Conservation (phyloP, 495 filamentous ascomycete genomes). For the Podospora appendiculata region DNA sequence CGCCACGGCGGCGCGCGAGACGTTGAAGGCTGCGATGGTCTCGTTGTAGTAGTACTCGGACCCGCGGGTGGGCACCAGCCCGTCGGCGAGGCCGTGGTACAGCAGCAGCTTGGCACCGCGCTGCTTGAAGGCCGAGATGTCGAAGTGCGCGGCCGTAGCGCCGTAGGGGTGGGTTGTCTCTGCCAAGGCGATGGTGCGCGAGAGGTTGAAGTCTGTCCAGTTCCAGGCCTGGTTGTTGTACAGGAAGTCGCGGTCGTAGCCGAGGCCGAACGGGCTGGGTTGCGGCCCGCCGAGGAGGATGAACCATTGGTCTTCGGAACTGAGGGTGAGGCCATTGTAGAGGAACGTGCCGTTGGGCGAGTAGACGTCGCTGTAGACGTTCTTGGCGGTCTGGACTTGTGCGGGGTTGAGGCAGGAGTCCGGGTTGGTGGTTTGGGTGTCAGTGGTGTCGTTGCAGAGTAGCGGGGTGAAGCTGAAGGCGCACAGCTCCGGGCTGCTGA, state of each 20-base stretch:
- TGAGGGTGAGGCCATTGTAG: conserved; percentile 41
- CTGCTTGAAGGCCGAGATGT: conserved; percentile 34
- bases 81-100: conserved; percentile 51
- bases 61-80: conserved; percentile 35
- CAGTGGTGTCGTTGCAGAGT: conserved; percentile 33
- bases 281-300: conserved; percentile 15
- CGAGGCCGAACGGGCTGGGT: conserved; percentile 25
- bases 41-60: conserved; percentile 37
- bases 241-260: conserved; percentile 33
- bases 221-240: conserved; percentile 34
- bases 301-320: conserved; percentile 21
- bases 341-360: conserved; percentile 42
- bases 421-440: conserved; percentile 10
- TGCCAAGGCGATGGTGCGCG: conserved; percentile 10
- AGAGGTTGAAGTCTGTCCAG: conserved; percentile 27
- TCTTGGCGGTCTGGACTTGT: conserved; percentile 47
- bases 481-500: conserved; percentile 53
- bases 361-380: conserved; percentile 48
- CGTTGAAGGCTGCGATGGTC: conserved; percentile 17
- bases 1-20: not conserved
- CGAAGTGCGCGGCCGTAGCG: conserved; percentile 36
- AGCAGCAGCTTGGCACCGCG: conserved; percentile 48
- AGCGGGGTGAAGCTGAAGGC: conserved; percentile 43
- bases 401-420: conserved; percentile 44
- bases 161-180: conserved; percentile 31